Base-by-base conservation (phyloP, 805 yeast species). In the Ogataea trehaloabstinens region DNA sequence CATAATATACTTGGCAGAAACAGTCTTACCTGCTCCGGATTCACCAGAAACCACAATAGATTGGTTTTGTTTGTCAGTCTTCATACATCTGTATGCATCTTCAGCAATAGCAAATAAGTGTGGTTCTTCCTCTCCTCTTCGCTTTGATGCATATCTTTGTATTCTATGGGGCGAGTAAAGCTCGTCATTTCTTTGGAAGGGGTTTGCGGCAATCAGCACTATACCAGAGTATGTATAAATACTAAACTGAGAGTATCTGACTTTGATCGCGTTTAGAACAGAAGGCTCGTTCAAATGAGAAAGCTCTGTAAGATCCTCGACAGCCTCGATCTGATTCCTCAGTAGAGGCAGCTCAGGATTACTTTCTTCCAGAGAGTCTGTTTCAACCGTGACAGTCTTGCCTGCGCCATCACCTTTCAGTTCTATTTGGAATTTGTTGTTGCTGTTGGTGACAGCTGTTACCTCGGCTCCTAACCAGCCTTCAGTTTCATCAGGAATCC, bases 1-100 rank as follows among this genome's bases (percentile, higher is more conserved):
- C 98, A 91, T 91, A 49, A 91, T 91, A 63, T 86, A 91, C 61
- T 91, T 91, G 28, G 99, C 99, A 46, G 93, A 82, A 29, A 91
- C 98, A 4, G 98, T 93, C 57, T 91, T 93, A 63, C 99, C 99
- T 20, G 99, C 98, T 64, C 99, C 99, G 5, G 96, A 86, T 66
- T 91, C 99, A 66, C 99, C 99, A 52, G 90, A 80, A 13, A 91
- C 98, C 13, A 91, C 96, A 46, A 91, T 90, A 1, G 99, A 91
- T 67, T 91, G 99, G 67, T 91, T 90, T 52, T 78, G 73, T 28
- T 76, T 70, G 53, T 88, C 95, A 34, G 82, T 74, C 55, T 85
- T 84, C 99, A 91, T 91, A 58, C 95, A 83, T 54, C 96, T 75
- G 61, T 89, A 90, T 5, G 98, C 97, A 56, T 93, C 97, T 64